phyloP scores from a whole-genome alignment of 2,329 filamentous ascomycete species.

The Penicillium sumatraense region DNA sequence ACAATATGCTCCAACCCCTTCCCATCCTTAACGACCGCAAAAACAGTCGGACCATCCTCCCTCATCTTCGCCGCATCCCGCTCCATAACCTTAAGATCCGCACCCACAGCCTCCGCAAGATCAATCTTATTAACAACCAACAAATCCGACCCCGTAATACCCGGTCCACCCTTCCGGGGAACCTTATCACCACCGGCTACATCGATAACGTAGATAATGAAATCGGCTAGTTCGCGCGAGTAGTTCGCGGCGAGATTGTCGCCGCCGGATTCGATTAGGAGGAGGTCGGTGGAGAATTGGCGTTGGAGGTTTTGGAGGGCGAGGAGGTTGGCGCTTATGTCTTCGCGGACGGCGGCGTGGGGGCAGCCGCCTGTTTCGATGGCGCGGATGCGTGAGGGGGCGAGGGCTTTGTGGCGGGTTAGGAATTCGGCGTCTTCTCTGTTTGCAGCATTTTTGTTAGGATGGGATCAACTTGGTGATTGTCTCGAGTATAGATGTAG shows the following conservation, averaged over 20 bases:
- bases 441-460: constrained; percentile 8
- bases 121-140: constrained; percentile 98
- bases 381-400: constrained; percentile 81
- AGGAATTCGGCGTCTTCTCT: constrained; percentile 97
- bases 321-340: constrained; percentile 91
- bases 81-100: constrained; percentile 92
- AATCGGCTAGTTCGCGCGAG: constrained; percentile 90
- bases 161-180: constrained; percentile 91
- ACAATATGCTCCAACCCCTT: constrained; percentile 86
- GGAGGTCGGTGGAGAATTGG: constrained; percentile 77
- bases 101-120: constrained; percentile 85
- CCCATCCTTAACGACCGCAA: constrained; percentile 94
- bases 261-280: constrained; percentile 93
- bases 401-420: constrained; percentile 81
- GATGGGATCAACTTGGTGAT: too few relatives aligned
- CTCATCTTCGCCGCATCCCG: constrained; percentile 91
- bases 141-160: constrained; percentile 94
- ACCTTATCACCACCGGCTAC: constrained; percentile 97
- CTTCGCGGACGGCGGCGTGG: constrained; percentile 95
- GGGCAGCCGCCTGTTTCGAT: constrained; percentile 98
- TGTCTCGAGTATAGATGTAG: background rate
- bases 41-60: constrained; percentile 92
- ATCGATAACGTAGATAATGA: constrained; percentile 98
- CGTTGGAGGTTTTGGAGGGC: constrained; percentile 87
- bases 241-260: constrained; percentile 99